These are phyloP conservation scores for Aspergillus thermomutatus DNA, from an alignment of 2,329 filamentous ascomycete species.

Conservation along the genomic window DNA sequence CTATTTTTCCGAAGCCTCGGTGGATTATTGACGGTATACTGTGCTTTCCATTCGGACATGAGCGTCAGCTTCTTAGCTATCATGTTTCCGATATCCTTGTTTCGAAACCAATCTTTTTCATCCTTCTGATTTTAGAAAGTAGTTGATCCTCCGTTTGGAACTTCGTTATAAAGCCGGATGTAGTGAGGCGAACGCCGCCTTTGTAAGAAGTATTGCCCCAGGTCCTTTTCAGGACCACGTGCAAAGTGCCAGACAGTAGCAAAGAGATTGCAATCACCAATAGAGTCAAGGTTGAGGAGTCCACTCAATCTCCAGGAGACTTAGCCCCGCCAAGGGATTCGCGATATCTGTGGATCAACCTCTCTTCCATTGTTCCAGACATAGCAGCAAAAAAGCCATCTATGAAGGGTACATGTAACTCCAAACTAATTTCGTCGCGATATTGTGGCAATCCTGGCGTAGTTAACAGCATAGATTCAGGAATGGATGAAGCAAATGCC, in stretches of 20 bases:
- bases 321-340: conserved; percentile 6
- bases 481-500: conserved; percentile 21
- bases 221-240: conserved; percentile 1
- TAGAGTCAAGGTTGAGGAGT: conserved; percentile 19
- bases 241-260: conserved; percentile 12
- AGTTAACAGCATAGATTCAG: conserved; percentile 16
- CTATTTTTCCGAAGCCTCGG: conserved; percentile 14
- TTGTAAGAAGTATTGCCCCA: conserved; percentile 9
- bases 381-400: conserved; percentile 8
- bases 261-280: conserved; percentile 17
- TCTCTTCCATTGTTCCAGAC: not conserved
- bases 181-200: conserved; percentile 10
- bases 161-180: conserved; percentile 7
- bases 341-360: conserved; percentile 9
- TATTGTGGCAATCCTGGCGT: conserved; percentile 22
- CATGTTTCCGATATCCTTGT: conserved; percentile 7
- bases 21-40: conserved; percentile 3
- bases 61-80: conserved; percentile 18
- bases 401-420: conserved; percentile 6
- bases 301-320: conserved; percentile 15
- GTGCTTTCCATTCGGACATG: conserved; percentile 16
- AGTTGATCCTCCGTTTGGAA: conserved; percentile 13
- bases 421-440: conserved; percentile 11
- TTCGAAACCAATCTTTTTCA: conserved; percentile 13
- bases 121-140: conserved; percentile 10